Percentiles rank a stretch among this genome's conserved stretches.
Conservation (phyloP, 106 monocot genomes). For the Posidonia australis region DNA sequence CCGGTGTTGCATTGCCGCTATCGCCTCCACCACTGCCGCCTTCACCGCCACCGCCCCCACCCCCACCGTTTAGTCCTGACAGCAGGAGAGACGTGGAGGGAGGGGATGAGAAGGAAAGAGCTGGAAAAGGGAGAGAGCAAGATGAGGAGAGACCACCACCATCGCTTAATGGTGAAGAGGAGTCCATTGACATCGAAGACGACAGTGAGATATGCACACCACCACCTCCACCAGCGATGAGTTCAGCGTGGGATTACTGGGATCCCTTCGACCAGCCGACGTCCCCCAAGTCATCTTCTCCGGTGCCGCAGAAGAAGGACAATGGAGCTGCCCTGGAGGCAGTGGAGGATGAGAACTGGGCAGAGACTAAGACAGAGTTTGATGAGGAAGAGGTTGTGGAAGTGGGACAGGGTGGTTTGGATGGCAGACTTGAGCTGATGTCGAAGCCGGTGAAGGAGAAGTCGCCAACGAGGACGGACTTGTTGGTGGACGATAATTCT, state of each 20-base stretch:
- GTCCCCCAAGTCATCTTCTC: slow-evolving; percentile 23
- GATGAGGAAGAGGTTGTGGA: slow-evolving; percentile 29
- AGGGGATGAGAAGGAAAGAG: slow-evolving; percentile 14
- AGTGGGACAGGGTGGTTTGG: slow-evolving; percentile 4
- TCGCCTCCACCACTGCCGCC: slow-evolving; percentile 36
- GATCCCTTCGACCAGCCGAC: slow-evolving; percentile 37
- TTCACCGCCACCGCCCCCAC: slow-evolving; percentile 24
- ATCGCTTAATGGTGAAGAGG: not conserved
- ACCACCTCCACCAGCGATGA: slow-evolving; percentile 19
- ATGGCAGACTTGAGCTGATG: not conserved
- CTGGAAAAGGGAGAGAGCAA: not conserved
- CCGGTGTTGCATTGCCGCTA: slow-evolving; percentile 17
- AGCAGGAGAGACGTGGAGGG: slow-evolving; percentile 8
- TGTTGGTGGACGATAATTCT: slow-evolving; percentile 39
- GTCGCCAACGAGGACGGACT: slow-evolving; percentile 5
- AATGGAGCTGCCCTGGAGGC: slow-evolving; percentile 2
- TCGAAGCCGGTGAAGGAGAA: slow-evolving; percentile 8
- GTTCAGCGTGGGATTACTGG: slow-evolving; percentile 39
- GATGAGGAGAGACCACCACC: not conserved
- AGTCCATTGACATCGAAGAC: not conserved
- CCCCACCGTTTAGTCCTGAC: slow-evolving; percentile 21
- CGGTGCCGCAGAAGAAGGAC: slow-evolving; percentile 9
- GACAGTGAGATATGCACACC: slow-evolving; percentile 5
- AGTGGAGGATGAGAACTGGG: slow-evolving; percentile 17
- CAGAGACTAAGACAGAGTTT: slow-evolving; percentile 32